Evolutionary conservation across 495 filamentous ascomycete species (phyloP), one percentile per base, ranked within the genome.

Genomic region (Podospora appendiculata): DNA sequence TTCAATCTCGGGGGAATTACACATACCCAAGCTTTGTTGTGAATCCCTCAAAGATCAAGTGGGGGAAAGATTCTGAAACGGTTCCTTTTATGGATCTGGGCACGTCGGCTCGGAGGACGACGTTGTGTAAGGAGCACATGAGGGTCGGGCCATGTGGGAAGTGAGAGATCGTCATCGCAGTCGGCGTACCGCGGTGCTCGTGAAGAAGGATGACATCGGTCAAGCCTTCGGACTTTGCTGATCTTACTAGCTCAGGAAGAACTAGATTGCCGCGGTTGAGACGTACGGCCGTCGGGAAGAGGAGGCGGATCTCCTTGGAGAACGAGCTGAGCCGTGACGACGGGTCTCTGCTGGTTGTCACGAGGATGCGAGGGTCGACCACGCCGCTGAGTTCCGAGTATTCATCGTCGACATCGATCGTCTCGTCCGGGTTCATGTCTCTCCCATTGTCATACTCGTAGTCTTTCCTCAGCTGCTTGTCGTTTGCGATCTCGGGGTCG

Each of bases 1-100:
- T 25, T 25, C 25, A 25, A 25, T 25, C 25, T 25, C 2, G 25
- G 5, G 25, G 5, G 25, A 25, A 25, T 25, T 25, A 5, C 2
- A 25, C 25, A 25, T 25, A 25, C 44, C 93, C 93, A n/a, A 99
- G 73, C 47, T 76, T 78, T 14, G 87, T 88, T 12, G 73, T 85
- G 74, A 99, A 99, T 10, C 89, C 88, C 61, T 99, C 93, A 56
- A 99, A 97, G 54, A 99, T 85, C 12, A 99, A 71, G 60, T 97
- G 92, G 0, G 93, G 93, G 59, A 96, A 99, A 45, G 81, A 85
- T 72, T 99, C 93, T 48, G 83, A 88, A 33, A 99, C 90, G 0
- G 94, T 99, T 33, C 93, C 93, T 48, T 87, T 79, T 25, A 88
- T 79, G 18, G 88, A 76, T 54, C 90, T 87, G 0, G 93, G 94